Evolutionary conservation across 257 asterid genomes (phyloP), one percentile per base, ranked within the genome.

Genomic region (Lycium ferocissimum): DNA sequence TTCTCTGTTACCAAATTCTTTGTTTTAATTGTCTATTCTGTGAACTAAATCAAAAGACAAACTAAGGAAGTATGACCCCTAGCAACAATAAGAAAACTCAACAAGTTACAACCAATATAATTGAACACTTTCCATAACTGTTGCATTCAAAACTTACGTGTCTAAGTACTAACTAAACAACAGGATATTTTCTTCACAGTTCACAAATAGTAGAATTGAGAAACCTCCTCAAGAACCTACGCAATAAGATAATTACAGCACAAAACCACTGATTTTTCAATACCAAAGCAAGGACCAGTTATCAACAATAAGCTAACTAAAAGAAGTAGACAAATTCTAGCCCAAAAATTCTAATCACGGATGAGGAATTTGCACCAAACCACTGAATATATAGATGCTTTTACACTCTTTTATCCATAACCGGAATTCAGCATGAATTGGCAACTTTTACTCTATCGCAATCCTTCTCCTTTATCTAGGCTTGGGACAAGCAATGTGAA

Each of bases 31-130:
- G 35, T 45, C 56, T n/a, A n/a, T 72, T n/a, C 38, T 13, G 37
- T 12, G 51, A 72, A 45, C 56, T 45, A 72, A 72, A n/a, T 45
- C 58, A 72, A 72, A 72, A 72, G 80, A 43, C 43, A 35, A 70
- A 72, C 15, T 12, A 18, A 71, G 7, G 18, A 6, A 57, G 63
- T 57, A 15, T 57, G 63, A 57, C 17, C 5, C 65, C 65, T 18
- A 58, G 26, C 9, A 58, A 58, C 26, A 18, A 17, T 58, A 18
- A 58, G 65, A 58, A 2, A 58, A 58, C 26, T 58, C 65, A n/a
- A 0, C 22, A 40, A 65, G 45, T 40, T 40, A 40, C 45, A 40
- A 40, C 45, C 33, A 72, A 72, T 4, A 0, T 4, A 18, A n/a
- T n/a, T 0, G 37, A 43, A 72, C 20, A 73, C 3, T 47, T 73